Conservation (phyloP, 2,329 filamentous ascomycete species). For the Cladosporium velox region DNA sequence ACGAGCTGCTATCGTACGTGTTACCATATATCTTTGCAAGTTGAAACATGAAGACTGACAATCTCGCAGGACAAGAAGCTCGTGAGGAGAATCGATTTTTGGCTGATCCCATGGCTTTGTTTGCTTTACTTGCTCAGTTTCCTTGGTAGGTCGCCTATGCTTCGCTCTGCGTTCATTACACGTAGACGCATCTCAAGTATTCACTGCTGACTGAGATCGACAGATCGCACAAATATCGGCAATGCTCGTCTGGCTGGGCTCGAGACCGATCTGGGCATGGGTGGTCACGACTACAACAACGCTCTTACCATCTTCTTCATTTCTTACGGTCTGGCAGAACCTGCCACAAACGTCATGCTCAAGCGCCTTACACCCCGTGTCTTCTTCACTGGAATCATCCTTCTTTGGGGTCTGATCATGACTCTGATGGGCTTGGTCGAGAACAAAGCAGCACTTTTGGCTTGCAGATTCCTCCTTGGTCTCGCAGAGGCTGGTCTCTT, state of each 20-base stretch:
- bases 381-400: constrained; percentile 77
- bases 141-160: constrained; percentile 52
- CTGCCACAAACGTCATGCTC: constrained; percentile 75
- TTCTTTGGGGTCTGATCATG: constrained; percentile 70
- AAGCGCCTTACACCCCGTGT: constrained; percentile 74
- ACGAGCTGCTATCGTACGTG: constrained; percentile 60
- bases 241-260: constrained; percentile 64
- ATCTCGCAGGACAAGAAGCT: constrained; percentile 60
- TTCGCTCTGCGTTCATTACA: background rate
- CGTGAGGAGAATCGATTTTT: constrained; percentile 62
- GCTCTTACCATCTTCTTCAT: constrained; percentile 84
- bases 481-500: constrained; percentile 71
- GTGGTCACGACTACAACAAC: constrained; percentile 67
- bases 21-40: background rate
- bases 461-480: constrained; percentile 62
- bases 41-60: constrained; percentile 9
- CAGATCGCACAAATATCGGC: constrained; percentile 71
- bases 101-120: constrained; percentile 67
- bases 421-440: constrained; percentile 43
- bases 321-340: constrained; percentile 78
- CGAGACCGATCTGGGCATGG: constrained; percentile 61
- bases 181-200: background rate
- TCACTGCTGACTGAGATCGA: constrained; percentile 20
- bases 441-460: constrained; percentile 33
- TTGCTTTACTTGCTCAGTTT: constrained; percentile 75